Base-by-base conservation (phyloP, 495 filamentous ascomycete species). In the Lineolata rhizophorae region DNA sequence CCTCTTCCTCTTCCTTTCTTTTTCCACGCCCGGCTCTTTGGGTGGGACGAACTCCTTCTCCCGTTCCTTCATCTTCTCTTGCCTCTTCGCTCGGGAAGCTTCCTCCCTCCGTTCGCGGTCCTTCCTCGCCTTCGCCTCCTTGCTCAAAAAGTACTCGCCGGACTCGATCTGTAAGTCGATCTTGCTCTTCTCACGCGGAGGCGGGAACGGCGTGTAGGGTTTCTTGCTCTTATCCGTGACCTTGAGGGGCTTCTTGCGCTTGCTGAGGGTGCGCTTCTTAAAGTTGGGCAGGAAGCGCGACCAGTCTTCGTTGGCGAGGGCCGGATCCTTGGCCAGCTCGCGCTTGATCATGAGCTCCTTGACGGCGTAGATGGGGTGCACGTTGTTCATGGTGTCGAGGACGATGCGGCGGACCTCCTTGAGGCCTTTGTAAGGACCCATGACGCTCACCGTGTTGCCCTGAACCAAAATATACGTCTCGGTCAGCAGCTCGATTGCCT, bases 321-420 rank as follows among this genome's bases (percentile, higher is more conserved):
- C 75, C 2, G 85, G 85, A 47, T 95, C 85, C 53, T 94, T 93
- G 30, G 76, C 77, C n/a, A 99, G 62, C 55, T 99, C 90, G 18
- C 84, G 75, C 58, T 92, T 93, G 58, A 99, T 92, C 87, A 95
- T 94, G 48, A 95, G 65, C 51, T 94, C 84, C 35, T 99, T 99
- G 59, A 99, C 85, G 46, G 84, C 70, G 53, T 90, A 91, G 43
- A 83, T 83, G 1, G 77, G 75, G 48, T 90, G 82, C 40, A 93
- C 71, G 50, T 99, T 99, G 20, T 69, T 68, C 90, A 99, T 95
- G 54, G 81, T 91, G 51, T 94, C 87, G 50, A 92, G 73, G 3
- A 99, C 65, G 5, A 95, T 72, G 12, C 81, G 61, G 30, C 90
- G 73, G 8, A 93, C 71, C 47, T 94, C 83, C 53, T 95, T 95